phyloP scores from a whole-genome alignment of 495 filamentous ascomycete species.

The Pyrenula aspistea region DNA sequence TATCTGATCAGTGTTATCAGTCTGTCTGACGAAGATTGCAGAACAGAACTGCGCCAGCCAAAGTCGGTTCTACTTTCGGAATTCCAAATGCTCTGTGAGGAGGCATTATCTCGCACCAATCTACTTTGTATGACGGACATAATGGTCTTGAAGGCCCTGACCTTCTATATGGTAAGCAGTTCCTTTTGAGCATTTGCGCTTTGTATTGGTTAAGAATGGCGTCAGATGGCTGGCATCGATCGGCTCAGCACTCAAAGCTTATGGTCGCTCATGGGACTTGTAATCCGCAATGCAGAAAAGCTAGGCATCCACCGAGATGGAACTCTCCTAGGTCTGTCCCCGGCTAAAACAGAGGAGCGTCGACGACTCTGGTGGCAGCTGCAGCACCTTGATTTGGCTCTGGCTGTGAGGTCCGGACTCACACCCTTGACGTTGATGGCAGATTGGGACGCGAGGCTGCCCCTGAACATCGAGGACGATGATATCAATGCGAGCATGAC shows the following conservation, averaged over 20 bases:
- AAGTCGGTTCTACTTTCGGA: background rate
- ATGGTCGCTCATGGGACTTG: conserved; percentile 13
- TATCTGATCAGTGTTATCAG: conserved; percentile 4
- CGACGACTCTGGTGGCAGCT: conserved; percentile 65
- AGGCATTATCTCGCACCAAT: conserved; percentile 14
- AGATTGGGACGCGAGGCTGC: conserved; percentile 15
- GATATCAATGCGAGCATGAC: conserved; percentile 19
- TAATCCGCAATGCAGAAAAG: conserved; percentile 3
- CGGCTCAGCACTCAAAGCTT: background rate
- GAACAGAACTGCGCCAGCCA: background rate
- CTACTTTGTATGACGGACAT: conserved; percentile 17
- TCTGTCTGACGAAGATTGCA: conserved; percentile 6
- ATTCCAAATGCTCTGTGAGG: conserved; percentile 16
- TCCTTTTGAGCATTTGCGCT: background rate
- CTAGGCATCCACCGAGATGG: conserved; percentile 42
- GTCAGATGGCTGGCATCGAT: background rate
- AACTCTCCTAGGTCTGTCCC: conserved; percentile 42
- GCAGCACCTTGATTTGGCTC: conserved; percentile 49
- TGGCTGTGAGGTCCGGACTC: conserved; percentile 50
- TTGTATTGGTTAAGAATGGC: background rate
- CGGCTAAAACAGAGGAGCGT: conserved; percentile 58
- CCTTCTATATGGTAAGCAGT: conserved; percentile 6
- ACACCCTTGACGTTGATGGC: conserved; percentile 32
- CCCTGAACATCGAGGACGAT: conserved; percentile 25
- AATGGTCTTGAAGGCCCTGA: conserved; percentile 15